Base-by-base conservation (phyloP, 768 basidiomycete species). In the Kwoniella dejecticola region DNA sequence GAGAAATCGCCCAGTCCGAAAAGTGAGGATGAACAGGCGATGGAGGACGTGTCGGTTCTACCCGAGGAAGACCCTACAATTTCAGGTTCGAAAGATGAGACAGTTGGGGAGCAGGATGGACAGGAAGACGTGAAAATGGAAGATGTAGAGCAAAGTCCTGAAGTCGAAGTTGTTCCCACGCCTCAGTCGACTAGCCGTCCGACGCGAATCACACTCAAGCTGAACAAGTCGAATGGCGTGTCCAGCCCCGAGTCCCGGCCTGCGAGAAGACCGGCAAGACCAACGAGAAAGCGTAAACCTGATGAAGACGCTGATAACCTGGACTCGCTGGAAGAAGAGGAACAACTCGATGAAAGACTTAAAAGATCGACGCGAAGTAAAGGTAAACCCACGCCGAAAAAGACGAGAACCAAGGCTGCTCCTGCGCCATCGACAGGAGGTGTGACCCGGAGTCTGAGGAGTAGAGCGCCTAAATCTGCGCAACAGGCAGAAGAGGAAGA, bases 381-480 rank as follows among this genome's bases (percentile, higher is more conserved):
- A 52, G 26, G n/a, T 6, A 47, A 29, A n/a, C n/a, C 24, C 3
- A 11, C 36, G 4, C 7, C 33, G 15, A 36, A 47, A 12, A 45
- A 11, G 19, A 24, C 38, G 4, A 49, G 21, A 4, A 42, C 36
- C 7, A 33, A 17, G 23, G 36, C 26, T 1, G 8, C 38, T 36
- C 21, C 60, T 24, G 3, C 42, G 2, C 19, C 50, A 23, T 4
- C 45, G 1, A 38, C 38, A 0, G 45, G 40, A 41, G 52, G 52
- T 1, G 29, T 54, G 31, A 45, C 52, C 1, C 54, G 61, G 31
- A 62, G 61, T 45, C 29, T 62, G 31, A 49, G 61, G 36, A 56
- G 54, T 52, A 49, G 61, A 19, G 47, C 46, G 19, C 61, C 61
- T n/a, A 62, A 57, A 26, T 41, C 26, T 42, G 61, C 61, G 1